Evolutionary conservation across 2,329 filamentous ascomycete genomes (phyloP).

Genomic region (Sporothrix dimorphospora): DNA sequence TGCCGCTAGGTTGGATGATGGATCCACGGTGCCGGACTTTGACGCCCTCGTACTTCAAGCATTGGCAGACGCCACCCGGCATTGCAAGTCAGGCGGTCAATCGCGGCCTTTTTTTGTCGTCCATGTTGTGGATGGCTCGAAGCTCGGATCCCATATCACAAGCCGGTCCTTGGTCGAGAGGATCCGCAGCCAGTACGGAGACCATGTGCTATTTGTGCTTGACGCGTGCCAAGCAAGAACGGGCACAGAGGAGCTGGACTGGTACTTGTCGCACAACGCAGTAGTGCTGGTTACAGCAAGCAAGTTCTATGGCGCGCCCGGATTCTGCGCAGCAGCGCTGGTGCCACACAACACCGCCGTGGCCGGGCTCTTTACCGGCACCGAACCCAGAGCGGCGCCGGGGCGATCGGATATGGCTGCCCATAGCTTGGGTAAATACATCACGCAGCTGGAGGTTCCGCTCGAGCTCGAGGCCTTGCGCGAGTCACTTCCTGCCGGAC

Average conservation of each 20-base stretch:
- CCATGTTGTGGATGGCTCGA: slow-evolving; percentile 28
- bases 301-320: slow-evolving; percentile 29
- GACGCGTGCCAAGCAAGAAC: slow-evolving; percentile 28
- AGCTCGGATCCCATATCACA: slow-evolving; percentile 27
- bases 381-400: background rate
- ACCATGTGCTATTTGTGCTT: slow-evolving; percentile 25
- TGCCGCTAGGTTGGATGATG: slow-evolving; percentile 12
- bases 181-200: slow-evolving; percentile 14
- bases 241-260: slow-evolving; percentile 22
- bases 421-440: slow-evolving; percentile 9
- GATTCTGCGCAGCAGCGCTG: slow-evolving; percentile 27
- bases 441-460: slow-evolving; percentile 26
- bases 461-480: slow-evolving; percentile 1
- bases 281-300: slow-evolving; percentile 25
- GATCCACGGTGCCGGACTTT: slow-evolving; percentile 19
- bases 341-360: slow-evolving; percentile 18
- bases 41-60: slow-evolving; percentile 18
- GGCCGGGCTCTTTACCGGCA: background rate
- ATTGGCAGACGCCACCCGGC: background rate
- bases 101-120: slow-evolving; percentile 20
- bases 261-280: slow-evolving; percentile 26
- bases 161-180: slow-evolving; percentile 19
- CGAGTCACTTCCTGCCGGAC: slow-evolving; percentile 4
- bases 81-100: background rate
- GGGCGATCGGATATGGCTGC: background rate